Evolutionary conservation across 2,329 filamentous ascomycete species (phyloP).

Genomic region (Cytospora piceae): DNA sequence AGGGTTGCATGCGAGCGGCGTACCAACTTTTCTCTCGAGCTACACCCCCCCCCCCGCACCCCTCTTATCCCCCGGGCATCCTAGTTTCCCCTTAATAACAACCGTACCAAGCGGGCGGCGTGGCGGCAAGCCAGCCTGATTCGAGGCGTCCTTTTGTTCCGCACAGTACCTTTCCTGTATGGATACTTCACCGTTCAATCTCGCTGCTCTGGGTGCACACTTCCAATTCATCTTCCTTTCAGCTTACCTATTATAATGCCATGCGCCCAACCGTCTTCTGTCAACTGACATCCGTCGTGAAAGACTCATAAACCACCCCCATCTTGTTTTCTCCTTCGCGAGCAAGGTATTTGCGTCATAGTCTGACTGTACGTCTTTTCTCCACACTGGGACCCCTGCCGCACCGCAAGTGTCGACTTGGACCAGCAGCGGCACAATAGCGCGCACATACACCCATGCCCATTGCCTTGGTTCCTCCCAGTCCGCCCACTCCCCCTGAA

Average conservation of each 20-base stretch:
- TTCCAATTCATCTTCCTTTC: slow-evolving; percentile 1
- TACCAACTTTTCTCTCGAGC: slow-evolving; percentile 18
- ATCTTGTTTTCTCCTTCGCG: slow-evolving; percentile 4
- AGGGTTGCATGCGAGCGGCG: slow-evolving; percentile 28
- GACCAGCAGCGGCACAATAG: slow-evolving; percentile 1
- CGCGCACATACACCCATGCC: background rate
- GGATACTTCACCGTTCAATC: slow-evolving; percentile 23
- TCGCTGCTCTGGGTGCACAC: slow-evolving; percentile 2
- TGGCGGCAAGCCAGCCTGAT: slow-evolving; percentile 28
- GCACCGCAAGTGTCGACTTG: background rate
- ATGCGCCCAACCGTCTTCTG: slow-evolving; percentile 7
- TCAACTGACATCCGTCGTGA: slow-evolving; percentile 4
- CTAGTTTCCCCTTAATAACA: slow-evolving; percentile 29
- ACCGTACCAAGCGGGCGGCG: slow-evolving; percentile 28
- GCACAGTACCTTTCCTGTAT: slow-evolving; percentile 14
- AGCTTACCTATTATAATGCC: slow-evolving; percentile 6
- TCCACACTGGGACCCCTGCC: slow-evolving; percentile 17
- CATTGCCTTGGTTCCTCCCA: background rate
- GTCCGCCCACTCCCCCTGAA: background rate
- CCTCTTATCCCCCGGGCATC: slow-evolving; percentile 23
- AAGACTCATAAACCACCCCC: background rate
- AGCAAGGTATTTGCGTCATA: slow-evolving; percentile 25
- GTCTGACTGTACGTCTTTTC: slow-evolving; percentile 17
- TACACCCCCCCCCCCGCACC: background rate
- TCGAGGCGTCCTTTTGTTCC: slow-evolving; percentile 21